Evolutionary conservation across 179 eudicot species (phyloP).

Genomic region (Carnegiea gigantea): DNA sequence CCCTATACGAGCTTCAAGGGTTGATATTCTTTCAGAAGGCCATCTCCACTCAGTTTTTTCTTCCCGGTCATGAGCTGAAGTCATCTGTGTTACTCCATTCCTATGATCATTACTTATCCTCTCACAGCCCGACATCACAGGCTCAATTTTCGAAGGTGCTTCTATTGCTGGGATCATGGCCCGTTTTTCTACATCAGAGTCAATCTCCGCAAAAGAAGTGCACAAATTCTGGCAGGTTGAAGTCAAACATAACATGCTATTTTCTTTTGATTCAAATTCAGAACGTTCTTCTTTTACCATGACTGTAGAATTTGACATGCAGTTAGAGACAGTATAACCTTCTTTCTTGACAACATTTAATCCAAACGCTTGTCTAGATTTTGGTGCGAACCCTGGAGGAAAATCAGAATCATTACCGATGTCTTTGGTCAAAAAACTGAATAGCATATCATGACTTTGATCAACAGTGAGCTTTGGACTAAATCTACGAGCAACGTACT

Average conservation of each 20-base stretch:
- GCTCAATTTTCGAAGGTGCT: slow-evolving; percentile 6
- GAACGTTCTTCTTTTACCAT: slow-evolving; percentile 13
- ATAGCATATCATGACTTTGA: slow-evolving; percentile 1
- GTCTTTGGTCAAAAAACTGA: slow-evolving; percentile 8
- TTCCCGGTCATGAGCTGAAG: background rate
- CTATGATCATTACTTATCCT: background rate
- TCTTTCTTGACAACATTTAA: background rate
- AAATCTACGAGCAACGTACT: slow-evolving; percentile 1
- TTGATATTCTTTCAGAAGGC: background rate
- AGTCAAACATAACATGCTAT: background rate
- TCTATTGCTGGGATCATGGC: background rate
- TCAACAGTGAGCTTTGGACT: background rate
- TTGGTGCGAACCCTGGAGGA: slow-evolving; percentile 19
- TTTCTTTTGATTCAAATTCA: background rate
- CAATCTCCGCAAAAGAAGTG: background rate
- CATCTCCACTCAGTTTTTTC: background rate
- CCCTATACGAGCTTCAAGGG: slow-evolving; percentile 10
- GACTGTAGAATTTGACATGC: background rate
- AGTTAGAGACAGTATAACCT: background rate
- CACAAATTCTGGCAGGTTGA: background rate
- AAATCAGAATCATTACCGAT: background rate
- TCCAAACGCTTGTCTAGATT: background rate
- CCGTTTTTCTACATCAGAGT: background rate
- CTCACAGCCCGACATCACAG: background rate
- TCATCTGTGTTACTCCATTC: background rate